Conservation (phyloP, 495 filamentous ascomycete genomes). For the Aspergillus leporis region DNA sequence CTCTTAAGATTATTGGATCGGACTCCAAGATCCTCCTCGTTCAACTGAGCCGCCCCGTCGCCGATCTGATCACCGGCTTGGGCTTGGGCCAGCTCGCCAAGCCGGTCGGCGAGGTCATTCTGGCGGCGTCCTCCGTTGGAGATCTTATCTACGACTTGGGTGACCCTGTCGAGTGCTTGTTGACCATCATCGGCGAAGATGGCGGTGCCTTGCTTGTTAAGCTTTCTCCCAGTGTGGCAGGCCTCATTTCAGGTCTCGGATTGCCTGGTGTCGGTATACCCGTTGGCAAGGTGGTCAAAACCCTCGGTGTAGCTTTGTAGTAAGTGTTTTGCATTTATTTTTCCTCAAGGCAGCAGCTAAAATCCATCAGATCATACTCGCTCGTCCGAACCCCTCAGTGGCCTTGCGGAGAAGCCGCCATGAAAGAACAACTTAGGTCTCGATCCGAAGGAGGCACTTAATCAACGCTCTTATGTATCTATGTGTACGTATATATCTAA, state of each 20-base stretch:
- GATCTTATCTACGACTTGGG: conserved; percentile 24
- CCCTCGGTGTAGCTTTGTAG: conserved; percentile 6
- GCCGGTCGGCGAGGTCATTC: conserved; percentile 13
- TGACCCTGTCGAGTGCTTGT: conserved; percentile 23
- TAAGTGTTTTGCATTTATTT: background rate
- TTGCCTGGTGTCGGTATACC: conserved; percentile 7
- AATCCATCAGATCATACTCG: background rate
- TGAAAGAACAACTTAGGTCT: background rate
- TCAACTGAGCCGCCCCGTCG: conserved; percentile 14
- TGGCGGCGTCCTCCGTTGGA: conserved; percentile 18
- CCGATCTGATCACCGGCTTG: conserved; percentile 15
- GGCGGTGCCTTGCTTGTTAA: conserved; percentile 20
- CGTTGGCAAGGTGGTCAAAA: conserved; percentile 10
- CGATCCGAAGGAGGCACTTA: background rate
- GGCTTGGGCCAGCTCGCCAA: conserved; percentile 12
- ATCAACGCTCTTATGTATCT: background rate
- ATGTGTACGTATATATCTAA: background rate
- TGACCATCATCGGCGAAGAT: conserved; percentile 28
- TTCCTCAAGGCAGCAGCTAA: background rate
- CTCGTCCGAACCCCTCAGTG: background rate
- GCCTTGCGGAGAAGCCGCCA: background rate
- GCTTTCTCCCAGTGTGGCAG: conserved; percentile 24
- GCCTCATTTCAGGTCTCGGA: conserved; percentile 18
- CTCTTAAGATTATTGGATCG: conserved; percentile 16
- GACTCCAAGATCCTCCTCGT: conserved; percentile 15